A percentile compares a stretch with the other conserved stretches of the same genome.
phyloP scores from a whole-genome alignment of 108 stramenopile species.

The Skeletonema marinoi region DNA sequence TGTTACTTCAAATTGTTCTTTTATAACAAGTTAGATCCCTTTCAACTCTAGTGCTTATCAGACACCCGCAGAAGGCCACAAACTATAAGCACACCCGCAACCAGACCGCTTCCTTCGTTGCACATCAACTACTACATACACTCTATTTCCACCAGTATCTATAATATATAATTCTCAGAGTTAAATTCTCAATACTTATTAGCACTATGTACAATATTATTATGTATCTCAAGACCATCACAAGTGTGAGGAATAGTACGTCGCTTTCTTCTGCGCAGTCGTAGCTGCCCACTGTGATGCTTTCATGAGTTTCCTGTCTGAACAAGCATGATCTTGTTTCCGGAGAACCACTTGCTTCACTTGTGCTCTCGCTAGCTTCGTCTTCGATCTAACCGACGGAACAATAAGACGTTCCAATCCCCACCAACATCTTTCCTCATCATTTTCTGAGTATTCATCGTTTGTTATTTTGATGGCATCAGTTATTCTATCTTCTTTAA shows the following conservation, averaged over 20 bases:
- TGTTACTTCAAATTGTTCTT: too few relatives aligned
- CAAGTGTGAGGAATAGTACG: neutral
- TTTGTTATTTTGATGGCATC: neutral
- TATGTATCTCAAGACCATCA: neutral
- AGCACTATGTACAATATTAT: neutral
- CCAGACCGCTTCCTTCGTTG: too few relatives aligned
- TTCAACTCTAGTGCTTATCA: too few relatives aligned
- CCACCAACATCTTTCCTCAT: neutral
- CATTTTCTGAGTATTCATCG: neutral
- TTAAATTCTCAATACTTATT: neutral
- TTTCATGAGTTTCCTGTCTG: neutral
- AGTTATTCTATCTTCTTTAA: neutral
- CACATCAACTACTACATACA: too few relatives aligned
- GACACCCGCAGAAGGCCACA: too few relatives aligned
- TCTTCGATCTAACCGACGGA: neutral
- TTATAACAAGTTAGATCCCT: too few relatives aligned
- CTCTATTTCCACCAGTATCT: too few relatives aligned
- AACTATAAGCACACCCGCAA: too few relatives aligned
- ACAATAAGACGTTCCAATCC: neutral
- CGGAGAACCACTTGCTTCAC: neutral
- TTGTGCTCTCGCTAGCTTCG: neutral
- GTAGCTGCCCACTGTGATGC: neutral
- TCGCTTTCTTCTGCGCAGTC: neutral
- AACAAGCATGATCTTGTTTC: neutral
- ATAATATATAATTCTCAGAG: neutral